Evolutionary conservation across 202 grass and related monocot genomes (phyloP), one percentile per base, ranked within the genome.

Genomic region (Hordeum pubiflorum): DNA sequence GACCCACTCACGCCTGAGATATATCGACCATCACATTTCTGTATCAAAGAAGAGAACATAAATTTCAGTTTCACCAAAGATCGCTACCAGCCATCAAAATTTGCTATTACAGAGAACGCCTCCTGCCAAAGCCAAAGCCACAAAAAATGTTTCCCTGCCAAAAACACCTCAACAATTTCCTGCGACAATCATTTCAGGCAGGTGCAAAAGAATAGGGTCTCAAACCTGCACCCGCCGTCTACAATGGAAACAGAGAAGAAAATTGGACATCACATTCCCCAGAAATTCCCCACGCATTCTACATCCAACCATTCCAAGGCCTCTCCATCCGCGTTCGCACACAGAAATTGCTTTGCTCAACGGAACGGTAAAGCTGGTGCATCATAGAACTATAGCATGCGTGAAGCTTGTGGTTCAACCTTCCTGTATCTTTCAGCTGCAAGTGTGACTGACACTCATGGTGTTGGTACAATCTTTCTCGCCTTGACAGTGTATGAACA

Each of bases 71-170:
- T 73, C 15, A 55, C 44, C 6, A 46, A 26, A 71, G 68, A 71
- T 24, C 15, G 31, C 46, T 72, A 20, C 8, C 70, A 55, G 70
- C 70, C 70, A 55, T 72, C 70, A 78, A 48, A 78, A 63, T 48
- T 78, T 78, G 39, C 10, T 64, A 78, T 78, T 64, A 78, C 38
- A 63, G 9, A 78, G 15, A 63, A 63, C 2, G 39, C 43, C 59
- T 61, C 56, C 26, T 7, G 50, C 50, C 50, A 9, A 73, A 46
- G 43, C 24, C 15, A 73, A 73, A 11, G 20, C 44, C 70, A 73
- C 33, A 50, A 44, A 70, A 24, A 55, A 12, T 11, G 41, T 73
- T 54, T 17, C 46, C 14, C 69, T 54, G 70, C 70, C 9, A 12
- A 43, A 61, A 29, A 5, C n/a, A 43, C 22, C 34, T 41, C 22